Evolutionary conservation across 352 stramenopile genomes (phyloP).

Genomic region (Phytopythium cucurbitacearum): DNA sequence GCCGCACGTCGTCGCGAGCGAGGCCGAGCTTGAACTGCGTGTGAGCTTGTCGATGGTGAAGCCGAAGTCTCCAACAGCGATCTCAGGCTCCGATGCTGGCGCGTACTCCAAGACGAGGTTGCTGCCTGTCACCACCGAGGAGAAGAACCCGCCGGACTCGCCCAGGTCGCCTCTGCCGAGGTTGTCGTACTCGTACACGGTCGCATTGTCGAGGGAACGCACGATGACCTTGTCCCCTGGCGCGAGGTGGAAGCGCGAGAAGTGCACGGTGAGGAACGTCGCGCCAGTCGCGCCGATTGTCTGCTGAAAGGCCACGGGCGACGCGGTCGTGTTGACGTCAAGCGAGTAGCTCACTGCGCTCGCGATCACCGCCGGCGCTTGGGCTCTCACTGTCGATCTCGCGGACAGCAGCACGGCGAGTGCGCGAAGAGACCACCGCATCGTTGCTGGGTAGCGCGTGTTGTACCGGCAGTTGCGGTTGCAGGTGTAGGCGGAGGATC

Average conservation of each 20-base stretch:
- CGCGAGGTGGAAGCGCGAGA: conserved; percentile 27
- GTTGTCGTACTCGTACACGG: conserved; percentile 18
- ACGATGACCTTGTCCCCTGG: conserved; percentile 24
- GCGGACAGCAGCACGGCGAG: conserved; percentile 3
- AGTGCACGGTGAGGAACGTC: conserved; percentile 40
- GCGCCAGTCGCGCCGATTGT: conserved; percentile 14
- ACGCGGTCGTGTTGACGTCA: conserved; percentile 17
- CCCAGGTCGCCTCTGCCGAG: conserved; percentile 23
- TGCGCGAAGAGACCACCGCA: background rate
- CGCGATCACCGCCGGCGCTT: conserved; percentile 15
- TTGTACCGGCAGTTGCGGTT: too few species aligned
- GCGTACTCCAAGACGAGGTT: conserved; percentile 25
- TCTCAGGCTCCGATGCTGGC: conserved; percentile 6
- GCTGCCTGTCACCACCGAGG: conserved; percentile 15
- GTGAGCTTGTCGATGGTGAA: conserved; percentile 30
- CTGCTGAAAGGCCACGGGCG: conserved; percentile 10
- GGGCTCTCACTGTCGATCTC: conserved; percentile 1
- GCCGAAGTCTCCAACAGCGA: conserved; percentile 7
- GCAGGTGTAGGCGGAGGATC: too few species aligned
- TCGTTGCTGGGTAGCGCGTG: background rate
- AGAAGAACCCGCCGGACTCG: conserved; percentile 31
- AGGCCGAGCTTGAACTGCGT: conserved; percentile 14
- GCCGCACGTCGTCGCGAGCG: conserved; percentile 20
- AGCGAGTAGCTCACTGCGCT: conserved; percentile 14
- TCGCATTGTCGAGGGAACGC: conserved; percentile 12